Evolutionary conservation across 192 early-diverging fungal species (phyloP), one percentile per base, ranked within the genome.

Genomic region (Podila minutissima): DNA sequence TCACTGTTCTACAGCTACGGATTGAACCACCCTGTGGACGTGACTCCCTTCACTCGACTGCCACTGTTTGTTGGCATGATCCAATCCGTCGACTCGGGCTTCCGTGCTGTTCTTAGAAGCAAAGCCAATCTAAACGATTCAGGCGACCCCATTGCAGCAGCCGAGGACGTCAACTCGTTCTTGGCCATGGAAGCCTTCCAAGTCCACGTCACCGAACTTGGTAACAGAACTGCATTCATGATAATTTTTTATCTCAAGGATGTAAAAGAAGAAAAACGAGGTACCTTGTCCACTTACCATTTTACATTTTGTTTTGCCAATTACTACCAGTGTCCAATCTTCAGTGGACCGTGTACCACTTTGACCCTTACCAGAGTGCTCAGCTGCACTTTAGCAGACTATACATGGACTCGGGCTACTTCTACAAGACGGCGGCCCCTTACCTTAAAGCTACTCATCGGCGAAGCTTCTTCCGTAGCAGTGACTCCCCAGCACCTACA

Each of bases 291-390:
- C 17, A 33, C 17, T 38, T n/a, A 32, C 33, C 31, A 22, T 66
- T 59, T 29, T 29, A 29, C 29, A 29, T 29, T 3, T 29, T 29
- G 3, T 29, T 29, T 29, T 29, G 29, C 29, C 29, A 29, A 29
- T 29, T 29, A 29, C 29, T 3, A 3, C 29, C 3, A 29, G 75
- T 71, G 1, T 68, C 75, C 28, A 77, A 77, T 35, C 46, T 77
- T 4, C 69, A 66, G 22, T 77, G 68, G 75, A 71, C 69, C 3
- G 41, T 37, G 0, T 67, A 72, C 38, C 46, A 66, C 24, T 78
- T 78, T 62, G 65, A 72, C 49, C 75, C 75, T 33, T 78, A 78
- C 31, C 59, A 78, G 46, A 78, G 69, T 38, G 64, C 75, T 1
- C 75, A 78, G 22, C 59, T 78, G 7, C 69, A 78, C 41, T 63